Conservation (phyloP, 805 yeast species). For the Saccharomyces jurei region DNA sequence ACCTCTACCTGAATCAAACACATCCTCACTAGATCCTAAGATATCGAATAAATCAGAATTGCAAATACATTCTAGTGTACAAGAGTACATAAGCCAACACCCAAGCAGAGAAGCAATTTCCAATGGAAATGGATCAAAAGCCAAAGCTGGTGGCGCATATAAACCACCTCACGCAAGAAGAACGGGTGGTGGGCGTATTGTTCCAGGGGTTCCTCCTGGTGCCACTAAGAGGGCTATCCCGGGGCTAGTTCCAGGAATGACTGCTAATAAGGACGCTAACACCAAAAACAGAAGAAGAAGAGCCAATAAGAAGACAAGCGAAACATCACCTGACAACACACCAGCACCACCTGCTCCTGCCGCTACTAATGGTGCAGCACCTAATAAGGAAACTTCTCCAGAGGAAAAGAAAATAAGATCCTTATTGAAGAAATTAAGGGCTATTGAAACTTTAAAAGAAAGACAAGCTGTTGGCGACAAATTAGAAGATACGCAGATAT, state of each 20-base stretch:
- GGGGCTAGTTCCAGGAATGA: constrained; percentile 37
- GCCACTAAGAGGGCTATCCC: not conserved
- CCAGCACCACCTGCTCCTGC: constrained; percentile 11
- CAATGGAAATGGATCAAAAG: constrained; percentile 20
- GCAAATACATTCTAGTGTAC: constrained; percentile 63
- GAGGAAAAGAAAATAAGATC: constrained; percentile 93
- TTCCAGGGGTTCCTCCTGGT: constrained; percentile 30
- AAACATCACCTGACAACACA: constrained; percentile 13
- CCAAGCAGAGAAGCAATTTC: constrained; percentile 26
- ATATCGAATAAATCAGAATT: constrained; percentile 39
- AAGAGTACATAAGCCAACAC: constrained; percentile 39
- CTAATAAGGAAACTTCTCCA: constrained; percentile 37
- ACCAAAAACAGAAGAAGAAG: constrained; percentile 72
- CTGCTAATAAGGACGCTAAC: constrained; percentile 53
- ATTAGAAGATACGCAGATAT: constrained; percentile 85
- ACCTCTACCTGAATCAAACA: not conserved
- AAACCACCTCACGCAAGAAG: constrained; percentile 92
- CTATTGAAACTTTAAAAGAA: constrained; percentile 84
- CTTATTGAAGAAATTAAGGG: constrained; percentile 84
- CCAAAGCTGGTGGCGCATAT: constrained; percentile 80
- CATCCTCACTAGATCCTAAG: constrained; percentile 43
- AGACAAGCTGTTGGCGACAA: constrained; percentile 77
- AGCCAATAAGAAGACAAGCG: constrained; percentile 43
- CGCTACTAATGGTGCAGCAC: constrained; percentile 2
- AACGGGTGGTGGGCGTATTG: constrained; percentile 25